Conservation (phyloP, 1,284 basidiomycete genomes). For the Farysia itapuensis region DNA sequence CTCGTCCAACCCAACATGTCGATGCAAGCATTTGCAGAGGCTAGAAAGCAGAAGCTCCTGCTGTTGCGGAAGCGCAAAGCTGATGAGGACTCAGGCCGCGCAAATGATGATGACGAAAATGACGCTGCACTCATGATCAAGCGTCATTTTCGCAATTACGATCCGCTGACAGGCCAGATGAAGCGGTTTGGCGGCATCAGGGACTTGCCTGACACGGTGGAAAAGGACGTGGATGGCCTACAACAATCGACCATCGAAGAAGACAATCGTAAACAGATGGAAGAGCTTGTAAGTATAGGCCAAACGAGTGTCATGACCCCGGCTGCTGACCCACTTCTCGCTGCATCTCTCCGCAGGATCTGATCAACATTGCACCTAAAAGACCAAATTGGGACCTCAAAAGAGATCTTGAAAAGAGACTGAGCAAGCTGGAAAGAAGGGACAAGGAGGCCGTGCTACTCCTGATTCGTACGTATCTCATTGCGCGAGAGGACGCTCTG, state of each 20-base stretch:
- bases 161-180: constrained; percentile 54
- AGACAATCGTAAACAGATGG: constrained; percentile 77
- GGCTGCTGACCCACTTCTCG: too few relatives aligned
- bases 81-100: constrained; percentile 25
- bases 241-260: constrained; percentile 80
- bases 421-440: constrained; percentile 81
- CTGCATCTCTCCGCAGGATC: constrained; percentile 78
- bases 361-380: constrained; percentile 95
- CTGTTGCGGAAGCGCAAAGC: constrained; percentile 78
- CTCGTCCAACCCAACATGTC: constrained; percentile 9
- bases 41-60: constrained; percentile 79
- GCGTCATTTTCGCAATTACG: constrained; percentile 58
- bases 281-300: constrained; percentile 78
- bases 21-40: constrained; percentile 76
- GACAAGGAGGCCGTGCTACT: constrained; percentile 90
- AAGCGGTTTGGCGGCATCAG: constrained; percentile 63
- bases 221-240: constrained; percentile 78
- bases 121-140: constrained; percentile 30
- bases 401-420: constrained; percentile 85
- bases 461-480: constrained; percentile 72
- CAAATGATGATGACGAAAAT: background rate
- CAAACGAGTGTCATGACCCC: too few relatives aligned
- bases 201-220: constrained; percentile 79
- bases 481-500: background rate
- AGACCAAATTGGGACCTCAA: constrained; percentile 96